phyloP scores from a whole-genome alignment of 1,284 basidiomycete species.

The Fistulinella cinereoalba region DNA sequence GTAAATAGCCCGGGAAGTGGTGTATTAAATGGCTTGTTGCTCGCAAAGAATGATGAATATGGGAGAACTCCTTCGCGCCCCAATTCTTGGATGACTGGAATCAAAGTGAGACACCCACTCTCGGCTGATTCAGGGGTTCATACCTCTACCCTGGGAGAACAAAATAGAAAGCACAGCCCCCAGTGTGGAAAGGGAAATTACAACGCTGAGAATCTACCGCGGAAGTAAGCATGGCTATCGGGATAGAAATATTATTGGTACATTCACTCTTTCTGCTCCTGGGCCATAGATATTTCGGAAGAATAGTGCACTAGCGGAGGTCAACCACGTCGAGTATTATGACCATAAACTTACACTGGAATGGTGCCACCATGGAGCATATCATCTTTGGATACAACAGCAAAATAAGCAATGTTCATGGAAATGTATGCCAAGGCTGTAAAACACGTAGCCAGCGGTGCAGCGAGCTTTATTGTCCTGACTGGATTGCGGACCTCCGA shows the following conservation, averaged over 20 bases:
- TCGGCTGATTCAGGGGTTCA: not conserved
- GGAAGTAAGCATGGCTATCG: conserved; percentile 19
- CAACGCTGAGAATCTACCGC: conserved; percentile 50
- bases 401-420: conserved; percentile 68
- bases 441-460: conserved; percentile 56
- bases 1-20: conserved; percentile 57
- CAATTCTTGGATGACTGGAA: conserved; percentile 63
- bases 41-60: conserved; percentile 57
- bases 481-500: conserved; percentile 67
- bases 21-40: conserved; percentile 60
- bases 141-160: conserved; percentile 64
- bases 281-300: conserved; percentile 67
- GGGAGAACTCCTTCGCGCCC: conserved; percentile 66
- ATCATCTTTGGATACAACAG: conserved; percentile 62
- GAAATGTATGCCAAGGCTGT: conserved; percentile 56
- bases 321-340: not conserved
- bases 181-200: conserved; percentile 61
- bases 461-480: conserved; percentile 62
- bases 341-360: conserved; percentile 48
- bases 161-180: conserved; percentile 61
- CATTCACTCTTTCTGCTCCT: conserved; percentile 50
- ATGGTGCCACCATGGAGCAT: conserved; percentile 60
- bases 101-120: not conserved
- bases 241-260: not conserved
- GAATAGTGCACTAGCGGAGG: conserved; percentile 50